Evolutionary conservation across 2,329 filamentous ascomycete species (phyloP).

Genomic region (Pseudogymnoascus sp.): DNA sequence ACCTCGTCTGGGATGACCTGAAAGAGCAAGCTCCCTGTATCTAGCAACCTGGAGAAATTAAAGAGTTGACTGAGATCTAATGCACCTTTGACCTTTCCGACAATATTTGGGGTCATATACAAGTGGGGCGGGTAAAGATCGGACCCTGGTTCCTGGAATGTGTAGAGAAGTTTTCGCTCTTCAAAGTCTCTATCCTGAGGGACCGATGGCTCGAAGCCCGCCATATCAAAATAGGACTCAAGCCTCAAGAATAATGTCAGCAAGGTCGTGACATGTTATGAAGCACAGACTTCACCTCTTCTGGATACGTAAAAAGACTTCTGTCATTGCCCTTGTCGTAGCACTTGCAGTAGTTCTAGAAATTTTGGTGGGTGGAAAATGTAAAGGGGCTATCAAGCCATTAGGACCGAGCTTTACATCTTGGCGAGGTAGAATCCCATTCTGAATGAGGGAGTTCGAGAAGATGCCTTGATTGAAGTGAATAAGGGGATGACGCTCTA

Average conservation of each 20-base stretch:
- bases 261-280: background rate
- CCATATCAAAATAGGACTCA: background rate
- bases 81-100: background rate
- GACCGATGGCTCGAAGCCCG: background rate
- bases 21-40: background rate
- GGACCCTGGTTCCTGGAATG: background rate
- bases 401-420: background rate
- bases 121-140: background rate
- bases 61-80: background rate
- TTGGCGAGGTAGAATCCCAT: background rate
- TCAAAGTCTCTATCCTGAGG: background rate
- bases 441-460: background rate
- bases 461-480: background rate
- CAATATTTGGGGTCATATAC: background rate
- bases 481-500: background rate
- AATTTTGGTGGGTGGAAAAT: background rate
- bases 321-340: background rate
- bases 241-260: background rate
- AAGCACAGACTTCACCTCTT: background rate
- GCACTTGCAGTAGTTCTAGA: background rate
- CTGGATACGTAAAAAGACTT: background rate
- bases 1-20: background rate
- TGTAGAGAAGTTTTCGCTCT: background rate
- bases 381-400: background rate
- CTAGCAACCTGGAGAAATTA: background rate